Base-by-base conservation (phyloP, 2,329 filamentous ascomycete species). In the Penicillium glabrum region DNA sequence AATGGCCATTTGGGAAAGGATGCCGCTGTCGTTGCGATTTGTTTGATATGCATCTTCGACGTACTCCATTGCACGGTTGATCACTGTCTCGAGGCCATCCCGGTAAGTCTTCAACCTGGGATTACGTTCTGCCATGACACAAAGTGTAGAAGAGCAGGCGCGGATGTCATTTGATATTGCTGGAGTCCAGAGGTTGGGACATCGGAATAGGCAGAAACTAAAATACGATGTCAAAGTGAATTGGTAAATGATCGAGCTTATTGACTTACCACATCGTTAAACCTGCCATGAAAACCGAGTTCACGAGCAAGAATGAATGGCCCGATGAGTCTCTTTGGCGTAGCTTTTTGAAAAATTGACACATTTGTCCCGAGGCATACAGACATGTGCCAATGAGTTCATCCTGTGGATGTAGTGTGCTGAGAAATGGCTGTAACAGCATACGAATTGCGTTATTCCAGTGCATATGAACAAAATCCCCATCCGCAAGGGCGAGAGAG, bases 401-500 rank as follows among this genome's bases (percentile, higher is more conserved):
- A 37, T 67, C 57, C 2, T 54, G 37, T 0, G 61, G 54, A 5
- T 53, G 26, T 0, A 67, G 33, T 0, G 62, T 50, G 16, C 53
- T 46, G 1, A 67, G 41, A 19, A 67, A 67, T 0, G 63, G 65
- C 19, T 65, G 62, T 1, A 66, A 13, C 0, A 67, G 46, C 6
- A 65, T 39, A 10, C 47, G 47, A n/a, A 49, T 27, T 13, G 47
- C n/a, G 16, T 49, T 49, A 11, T 67, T 56, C 64, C 64, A 66
- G 19, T 67, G 65, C 65, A 67, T 66, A 14, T 58, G 55, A 2
- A 66, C 50, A 31, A 67, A 67, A 8, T 64, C 47, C 2, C n/a
- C 23, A n/a, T 41, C 33, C 7, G 33, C 33, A 1, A 49, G 49
- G 2, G 56, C 48, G 10, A 67, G 53, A 0, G 23, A 11, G 1